Conservation (phyloP, 805 yeast genomes). For the Saccharomycopsis sp. region DNA sequence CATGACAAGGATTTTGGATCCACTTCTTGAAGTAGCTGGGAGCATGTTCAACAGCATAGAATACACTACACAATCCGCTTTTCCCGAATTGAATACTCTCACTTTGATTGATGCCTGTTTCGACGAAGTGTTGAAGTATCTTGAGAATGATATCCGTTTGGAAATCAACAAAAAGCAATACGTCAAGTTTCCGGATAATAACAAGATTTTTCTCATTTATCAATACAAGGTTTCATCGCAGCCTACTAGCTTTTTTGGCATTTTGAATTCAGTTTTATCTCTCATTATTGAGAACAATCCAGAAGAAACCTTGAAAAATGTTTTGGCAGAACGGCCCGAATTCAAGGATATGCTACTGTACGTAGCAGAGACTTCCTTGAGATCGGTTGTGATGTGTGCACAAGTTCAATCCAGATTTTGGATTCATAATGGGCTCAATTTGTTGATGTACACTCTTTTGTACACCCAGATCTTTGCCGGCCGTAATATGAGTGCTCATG, state of each 20-base stretch:
- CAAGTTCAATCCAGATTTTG: conserved; percentile 84
- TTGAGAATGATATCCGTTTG: not conserved
- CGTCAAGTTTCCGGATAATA: not conserved
- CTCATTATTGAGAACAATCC: conserved; percentile 10
- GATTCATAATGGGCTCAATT: conserved; percentile 87
- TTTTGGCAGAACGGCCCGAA: not conserved
- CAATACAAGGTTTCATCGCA: too few species aligned
- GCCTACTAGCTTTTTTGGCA: too few species aligned
- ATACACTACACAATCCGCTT: conserved; percentile 1
- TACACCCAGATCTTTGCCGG: conserved; percentile 47
- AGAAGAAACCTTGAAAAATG: not conserved
- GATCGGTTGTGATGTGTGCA: conserved; percentile 66
- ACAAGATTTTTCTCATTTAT: not conserved
- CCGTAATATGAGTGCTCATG: conserved; percentile 60
- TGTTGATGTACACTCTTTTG: conserved; percentile 65
- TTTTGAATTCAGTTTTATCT: conserved; percentile 15
- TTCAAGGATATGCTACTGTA: not conserved
- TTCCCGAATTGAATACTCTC: not conserved
- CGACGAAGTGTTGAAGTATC: not conserved
- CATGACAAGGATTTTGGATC: conserved; percentile 1
- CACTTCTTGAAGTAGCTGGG: not conserved
- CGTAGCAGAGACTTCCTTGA: conserved; percentile 47
- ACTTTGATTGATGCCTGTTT: not conserved
- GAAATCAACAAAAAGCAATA: not conserved
- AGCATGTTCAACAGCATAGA: conserved; percentile 10